phyloP scores from a whole-genome alignment of 2,329 filamentous ascomycete species.

The Alternaria metachromatica region DNA sequence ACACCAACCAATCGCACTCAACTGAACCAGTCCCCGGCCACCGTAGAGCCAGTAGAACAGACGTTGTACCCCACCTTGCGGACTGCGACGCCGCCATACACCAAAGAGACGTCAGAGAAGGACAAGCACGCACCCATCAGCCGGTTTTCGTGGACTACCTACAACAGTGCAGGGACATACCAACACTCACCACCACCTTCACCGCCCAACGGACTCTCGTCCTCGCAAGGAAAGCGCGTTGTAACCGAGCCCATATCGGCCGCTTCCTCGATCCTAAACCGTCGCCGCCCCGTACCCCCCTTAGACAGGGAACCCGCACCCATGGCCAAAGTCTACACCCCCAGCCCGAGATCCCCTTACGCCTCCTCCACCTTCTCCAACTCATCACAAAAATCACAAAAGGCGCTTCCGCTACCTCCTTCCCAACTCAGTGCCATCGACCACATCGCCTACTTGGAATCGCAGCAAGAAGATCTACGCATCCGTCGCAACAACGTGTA shows the following conservation, averaged over 20 bases:
- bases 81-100: constrained; percentile 34
- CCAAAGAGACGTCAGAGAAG: constrained; percentile 29
- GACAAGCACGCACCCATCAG: constrained; percentile 28
- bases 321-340: constrained; percentile 19
- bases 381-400: constrained; percentile 40
- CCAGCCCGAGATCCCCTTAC: constrained; percentile 5
- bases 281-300: constrained; percentile 40
- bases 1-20: constrained; percentile 34
- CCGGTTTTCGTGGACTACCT: constrained; percentile 42
- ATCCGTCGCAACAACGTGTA: constrained; percentile 48
- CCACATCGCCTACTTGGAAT: constrained; percentile 47
- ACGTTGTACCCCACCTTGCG: constrained; percentile 24
- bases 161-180: constrained; percentile 48
- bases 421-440: constrained; percentile 43
- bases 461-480: constrained; percentile 48
- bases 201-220: constrained; percentile 48
- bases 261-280: constrained; percentile 39
- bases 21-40: constrained; percentile 19
- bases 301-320: constrained; percentile 38
- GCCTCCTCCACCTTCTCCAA: constrained; percentile 30
- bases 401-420: constrained; percentile 48
- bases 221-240: constrained; percentile 12
- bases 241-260: constrained; percentile 36
- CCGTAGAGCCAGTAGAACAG: constrained; percentile 19
- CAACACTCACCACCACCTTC: constrained; percentile 53